phyloP scores from a whole-genome alignment of 768 basidiomycete genomes.

The Mycena vitilis region DNA sequence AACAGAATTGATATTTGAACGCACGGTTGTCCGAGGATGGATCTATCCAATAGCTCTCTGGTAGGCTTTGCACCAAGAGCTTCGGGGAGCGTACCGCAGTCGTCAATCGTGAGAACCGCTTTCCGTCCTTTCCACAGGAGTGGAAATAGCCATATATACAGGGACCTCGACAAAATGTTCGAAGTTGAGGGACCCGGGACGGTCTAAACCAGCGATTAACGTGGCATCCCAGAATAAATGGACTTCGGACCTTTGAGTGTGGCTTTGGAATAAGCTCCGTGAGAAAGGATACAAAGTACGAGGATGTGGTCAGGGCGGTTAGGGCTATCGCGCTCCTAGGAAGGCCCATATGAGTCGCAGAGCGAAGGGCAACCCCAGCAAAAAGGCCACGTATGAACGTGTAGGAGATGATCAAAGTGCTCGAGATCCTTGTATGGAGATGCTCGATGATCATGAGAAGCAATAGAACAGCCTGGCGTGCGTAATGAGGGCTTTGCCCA shows the following conservation, averaged over 20 bases:
- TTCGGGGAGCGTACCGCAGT: slow-evolving; percentile 5
- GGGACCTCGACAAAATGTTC: slow-evolving; percentile 4
- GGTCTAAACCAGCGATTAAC: neutral
- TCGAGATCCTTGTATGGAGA: neutral
- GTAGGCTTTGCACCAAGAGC: neutral
- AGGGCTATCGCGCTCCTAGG: neutral
- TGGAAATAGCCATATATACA: slow-evolving; percentile 26
- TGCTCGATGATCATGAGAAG: slow-evolving; percentile 6
- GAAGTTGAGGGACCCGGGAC: slow-evolving; percentile 16
- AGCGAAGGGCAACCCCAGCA: slow-evolving; percentile 4
- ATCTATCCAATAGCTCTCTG: neutral
- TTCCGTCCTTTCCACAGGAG: slow-evolving; percentile 28
- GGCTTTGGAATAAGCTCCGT: slow-evolving; percentile 1
- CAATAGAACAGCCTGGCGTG: neutral
- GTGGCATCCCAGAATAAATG: neutral
- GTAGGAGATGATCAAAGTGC: slow-evolving; percentile 18
- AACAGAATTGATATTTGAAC: neutral
- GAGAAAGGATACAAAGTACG: neutral
- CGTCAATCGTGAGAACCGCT: neutral
- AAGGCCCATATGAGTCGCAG: neutral
- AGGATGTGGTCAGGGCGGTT: neutral
- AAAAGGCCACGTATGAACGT: slow-evolving; percentile 6
- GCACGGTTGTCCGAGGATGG: neutral
- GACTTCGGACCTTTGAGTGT: neutral
- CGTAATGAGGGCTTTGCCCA: neutral